These are phyloP conservation scores for Marchantia paleacea DNA, from an alignment of 225 moss, liverwort and hornwort genomes.

Conservation along the genomic window DNA sequence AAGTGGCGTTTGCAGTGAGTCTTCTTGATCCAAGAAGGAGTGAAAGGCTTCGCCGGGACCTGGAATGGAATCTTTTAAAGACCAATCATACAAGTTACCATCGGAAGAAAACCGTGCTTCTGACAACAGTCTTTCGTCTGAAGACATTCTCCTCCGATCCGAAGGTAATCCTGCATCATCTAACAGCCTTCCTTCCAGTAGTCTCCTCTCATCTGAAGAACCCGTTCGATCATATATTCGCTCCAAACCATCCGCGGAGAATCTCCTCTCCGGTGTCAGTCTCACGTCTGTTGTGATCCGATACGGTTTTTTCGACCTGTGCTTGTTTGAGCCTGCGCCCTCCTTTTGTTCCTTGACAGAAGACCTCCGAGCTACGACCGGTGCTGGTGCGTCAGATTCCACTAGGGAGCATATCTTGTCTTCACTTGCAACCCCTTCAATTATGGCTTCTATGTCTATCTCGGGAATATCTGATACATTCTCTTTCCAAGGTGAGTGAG, in stretches of 20 bases:
- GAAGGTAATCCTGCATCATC: background rate
- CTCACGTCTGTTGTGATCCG: conserved; percentile 8
- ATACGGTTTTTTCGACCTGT: conserved; percentile 2
- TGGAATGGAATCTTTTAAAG: conserved; percentile 12
- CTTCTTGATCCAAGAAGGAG: conserved; percentile 41
- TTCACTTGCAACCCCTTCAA: conserved; percentile 38
- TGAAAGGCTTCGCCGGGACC: conserved; percentile 31
- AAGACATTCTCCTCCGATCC: conserved; percentile 4
- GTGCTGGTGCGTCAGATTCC: conserved; percentile 20
- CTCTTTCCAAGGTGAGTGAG: conserved; percentile 52
- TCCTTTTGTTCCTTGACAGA: background rate
- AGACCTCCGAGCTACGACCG: background rate
- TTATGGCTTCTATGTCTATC: conserved; percentile 35
- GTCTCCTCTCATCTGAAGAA: conserved; percentile 20
- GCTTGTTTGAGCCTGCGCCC: conserved; percentile 5
- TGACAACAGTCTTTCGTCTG: conserved; percentile 1
- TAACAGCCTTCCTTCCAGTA: conserved; percentile 4
- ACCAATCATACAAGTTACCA: conserved; percentile 29
- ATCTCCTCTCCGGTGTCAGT: conserved; percentile 21
- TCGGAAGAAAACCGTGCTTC: background rate
- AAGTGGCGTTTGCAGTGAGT: conserved; percentile 33
- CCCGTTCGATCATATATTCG: background rate
- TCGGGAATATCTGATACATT: conserved; percentile 25
- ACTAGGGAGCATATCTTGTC: conserved; percentile 30
- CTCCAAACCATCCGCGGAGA: conserved; percentile 25